phyloP scores from a whole-genome alignment of 192 early-diverging fungal species.

The Linnemannia elongata region DNA sequence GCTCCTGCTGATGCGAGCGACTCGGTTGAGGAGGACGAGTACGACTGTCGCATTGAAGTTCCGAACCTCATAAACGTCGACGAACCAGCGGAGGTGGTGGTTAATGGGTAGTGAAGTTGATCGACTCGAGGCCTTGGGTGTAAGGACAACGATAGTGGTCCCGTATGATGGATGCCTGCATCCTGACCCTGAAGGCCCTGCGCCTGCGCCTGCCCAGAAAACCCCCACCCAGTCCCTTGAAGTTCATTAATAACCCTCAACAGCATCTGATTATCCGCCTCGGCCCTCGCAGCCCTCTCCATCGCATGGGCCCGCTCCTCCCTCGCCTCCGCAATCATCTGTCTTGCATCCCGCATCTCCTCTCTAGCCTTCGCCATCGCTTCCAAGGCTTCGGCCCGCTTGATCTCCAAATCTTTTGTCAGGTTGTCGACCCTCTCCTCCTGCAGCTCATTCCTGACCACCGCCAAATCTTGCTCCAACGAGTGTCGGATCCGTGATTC shows the following conservation, averaged over 20 bases:
- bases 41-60: neutral
- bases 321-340: neutral
- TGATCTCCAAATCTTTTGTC: neutral
- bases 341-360: neutral
- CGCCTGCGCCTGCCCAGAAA: neutral
- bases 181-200: neutral
- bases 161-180: neutral
- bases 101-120: neutral
- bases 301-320: neutral
- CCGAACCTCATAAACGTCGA: neutral
- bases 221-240: neutral
- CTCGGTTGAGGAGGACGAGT: neutral
- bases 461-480: neutral
- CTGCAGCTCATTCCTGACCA: neutral
- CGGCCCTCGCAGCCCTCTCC: neutral
- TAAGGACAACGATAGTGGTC: neutral
- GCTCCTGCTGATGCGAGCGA: neutral
- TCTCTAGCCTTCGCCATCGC: neutral
- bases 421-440: neutral
- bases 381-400: neutral
- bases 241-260: constrained; percentile 5
- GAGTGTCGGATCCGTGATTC: neutral
- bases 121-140: neutral
- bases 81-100: neutral
- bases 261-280: neutral